Evolutionary conservation across 2,329 filamentous ascomycete genomes (phyloP), one percentile per base, ranked within the genome.

Genomic region (Fusarium oxysporum): DNA sequence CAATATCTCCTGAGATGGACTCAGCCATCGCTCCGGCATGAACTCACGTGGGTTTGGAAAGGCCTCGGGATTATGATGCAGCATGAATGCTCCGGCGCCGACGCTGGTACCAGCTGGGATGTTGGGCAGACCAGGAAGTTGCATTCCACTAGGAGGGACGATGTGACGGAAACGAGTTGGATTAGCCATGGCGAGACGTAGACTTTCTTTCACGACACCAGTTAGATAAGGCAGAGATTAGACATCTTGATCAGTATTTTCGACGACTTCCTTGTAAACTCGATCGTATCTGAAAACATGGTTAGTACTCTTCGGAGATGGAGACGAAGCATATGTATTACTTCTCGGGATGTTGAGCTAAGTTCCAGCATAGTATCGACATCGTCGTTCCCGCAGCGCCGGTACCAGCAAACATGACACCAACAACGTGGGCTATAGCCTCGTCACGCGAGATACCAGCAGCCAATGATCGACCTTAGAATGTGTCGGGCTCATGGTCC

Each of bases 341-440:
- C 45, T 32, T 48, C 21, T 48, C 10, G 10, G 45, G 28, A 32
- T 32, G 28, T 16, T 32, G 45, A 5, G 45, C 45, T 21, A 48
- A 48, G 28, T n/a, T n/a, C 21, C 45, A 48, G 6, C 45, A 48
- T 0, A 48, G 45, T 8, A 48, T n/a, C 14, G 45, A 28, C 28
- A 48, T 48, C 6, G 28, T 32, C 6, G 45, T 48, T 21, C 45
- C 45, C 17, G 45, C 28, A 48, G 28, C 45, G 28, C 32, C 45
- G 6, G 45, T 32, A 3, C 45, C 45, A 48, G 45, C 45, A 32
- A 48, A 48, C 45, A 48, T 32, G 45, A 48, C 45, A 32, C 32
- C 45, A 8, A 48, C 28, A 25, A 25, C 25, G 25, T 25, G 25
- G 4, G 25, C 25, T 25, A 32, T 32, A 17, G 28, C 21, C 28